A percentile compares a stretch with the other conserved stretches of the same genome.
Evolutionary conservation across 192 early-diverging fungal genomes (phyloP).

Genomic region (Linnemannia zychae): DNA sequence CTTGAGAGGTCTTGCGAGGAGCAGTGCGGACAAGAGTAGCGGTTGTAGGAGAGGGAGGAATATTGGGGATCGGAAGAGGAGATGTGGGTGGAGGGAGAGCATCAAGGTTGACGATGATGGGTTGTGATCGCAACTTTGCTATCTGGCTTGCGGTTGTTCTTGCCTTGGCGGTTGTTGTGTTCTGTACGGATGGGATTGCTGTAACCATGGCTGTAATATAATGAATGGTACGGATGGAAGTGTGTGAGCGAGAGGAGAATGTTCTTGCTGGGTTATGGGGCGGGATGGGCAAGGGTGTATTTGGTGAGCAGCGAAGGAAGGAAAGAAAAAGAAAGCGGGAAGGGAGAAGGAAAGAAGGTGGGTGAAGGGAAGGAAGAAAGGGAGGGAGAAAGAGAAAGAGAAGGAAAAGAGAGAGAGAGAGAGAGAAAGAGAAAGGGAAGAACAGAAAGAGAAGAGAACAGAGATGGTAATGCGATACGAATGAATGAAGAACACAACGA

Average conservation of each 20-base stretch:
- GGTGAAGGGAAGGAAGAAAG: neutral
- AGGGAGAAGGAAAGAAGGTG: neutral
- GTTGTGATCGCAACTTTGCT: conserved; percentile 23
- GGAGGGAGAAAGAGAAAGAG: neutral
- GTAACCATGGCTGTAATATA: conserved; percentile 30
- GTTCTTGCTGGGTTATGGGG: neutral
- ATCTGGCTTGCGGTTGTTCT: conserved; percentile 20
- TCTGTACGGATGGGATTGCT: conserved; percentile 10
- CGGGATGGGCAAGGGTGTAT: neutral
- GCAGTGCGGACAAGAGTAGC: conserved; percentile 15
- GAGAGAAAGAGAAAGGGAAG: neutral
- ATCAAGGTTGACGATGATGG: conserved; percentile 38
- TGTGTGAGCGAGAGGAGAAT: conserved; percentile 8
- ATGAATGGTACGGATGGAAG: neutral
- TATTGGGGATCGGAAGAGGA: conserved; percentile 34
- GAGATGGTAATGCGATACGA: conserved; percentile 8
- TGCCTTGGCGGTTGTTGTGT: conserved; percentile 20
- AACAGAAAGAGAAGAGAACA: neutral
- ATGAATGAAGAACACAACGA: neutral
- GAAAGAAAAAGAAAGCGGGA: neutral
- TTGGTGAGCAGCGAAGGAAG: neutral
- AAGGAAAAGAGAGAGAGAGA: neutral
- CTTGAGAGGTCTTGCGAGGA: conserved; percentile 12
- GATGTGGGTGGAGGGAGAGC: conserved; percentile 41
- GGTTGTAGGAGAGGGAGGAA: neutral